Conservation (phyloP, 352 stramenopile genomes). For the Pythium aristosporum region DNA sequence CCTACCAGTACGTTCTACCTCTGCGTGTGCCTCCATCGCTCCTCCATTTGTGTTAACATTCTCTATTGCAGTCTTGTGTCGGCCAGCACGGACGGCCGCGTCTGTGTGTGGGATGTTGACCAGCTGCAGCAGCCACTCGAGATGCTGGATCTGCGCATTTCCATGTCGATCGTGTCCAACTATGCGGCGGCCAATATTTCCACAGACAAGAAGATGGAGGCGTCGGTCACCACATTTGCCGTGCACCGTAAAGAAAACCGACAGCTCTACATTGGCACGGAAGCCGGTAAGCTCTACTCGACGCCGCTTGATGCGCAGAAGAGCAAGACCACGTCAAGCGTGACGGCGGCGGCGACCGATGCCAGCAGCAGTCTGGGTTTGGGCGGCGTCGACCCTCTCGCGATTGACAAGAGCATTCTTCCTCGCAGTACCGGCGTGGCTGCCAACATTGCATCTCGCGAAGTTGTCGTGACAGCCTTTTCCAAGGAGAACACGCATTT, state of each 20-base stretch:
- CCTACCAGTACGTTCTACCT: constrained; percentile 61
- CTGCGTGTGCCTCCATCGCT: background rate
- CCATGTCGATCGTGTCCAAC: constrained; percentile 75
- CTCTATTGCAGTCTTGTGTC: constrained; percentile 59
- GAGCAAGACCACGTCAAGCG: constrained; percentile 39
- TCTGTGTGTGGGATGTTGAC: constrained; percentile 86
- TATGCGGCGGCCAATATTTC: constrained; percentile 60
- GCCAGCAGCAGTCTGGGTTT: constrained; percentile 17
- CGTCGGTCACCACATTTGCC: constrained; percentile 78
- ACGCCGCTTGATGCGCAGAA: constrained; percentile 78
- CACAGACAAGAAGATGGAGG: constrained; percentile 86
- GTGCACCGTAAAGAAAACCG: constrained; percentile 82
- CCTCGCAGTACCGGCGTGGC: constrained; percentile 1
- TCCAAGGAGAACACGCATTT: constrained; percentile 78
- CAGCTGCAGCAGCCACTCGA: constrained; percentile 82
- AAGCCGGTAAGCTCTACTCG: constrained; percentile 77
- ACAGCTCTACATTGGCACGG: constrained; percentile 82
- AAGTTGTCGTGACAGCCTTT: constrained; percentile 69
- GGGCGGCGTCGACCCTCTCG: background rate
- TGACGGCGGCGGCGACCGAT: background rate
- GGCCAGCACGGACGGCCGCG: constrained; percentile 81
- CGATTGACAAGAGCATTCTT: constrained; percentile 43
- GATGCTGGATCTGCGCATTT: constrained; percentile 81
- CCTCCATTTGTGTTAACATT: background rate
- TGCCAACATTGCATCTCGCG: constrained; percentile 33